Percentiles rank a stretch among this genome's conserved stretches.
Conservation (phyloP, 331 rosid genomes). For the Acacia concinna region DNA sequence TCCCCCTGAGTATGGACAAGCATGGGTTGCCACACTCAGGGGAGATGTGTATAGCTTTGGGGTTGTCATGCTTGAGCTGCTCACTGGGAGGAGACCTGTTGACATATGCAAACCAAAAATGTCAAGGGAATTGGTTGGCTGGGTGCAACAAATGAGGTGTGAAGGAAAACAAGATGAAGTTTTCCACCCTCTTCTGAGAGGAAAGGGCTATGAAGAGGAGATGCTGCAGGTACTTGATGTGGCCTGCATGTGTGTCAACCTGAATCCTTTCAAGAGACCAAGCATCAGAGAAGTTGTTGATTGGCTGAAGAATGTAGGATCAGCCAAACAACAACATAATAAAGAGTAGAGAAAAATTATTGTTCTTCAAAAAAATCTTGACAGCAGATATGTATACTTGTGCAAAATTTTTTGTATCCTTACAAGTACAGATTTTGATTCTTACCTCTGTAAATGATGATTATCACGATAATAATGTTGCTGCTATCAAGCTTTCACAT, state of each 20-base stretch:
- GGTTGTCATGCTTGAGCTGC: conserved; percentile 81
- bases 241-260: conserved; percentile 88
- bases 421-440: conserved; percentile 46
- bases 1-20: conserved; percentile 88
- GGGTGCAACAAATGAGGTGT: conserved; percentile 72
- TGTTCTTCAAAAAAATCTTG: conserved; percentile 31
- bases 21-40: conserved; percentile 91
- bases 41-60: conserved; percentile 91
- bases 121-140: conserved; percentile 67
- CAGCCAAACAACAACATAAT: conserved; percentile 45
- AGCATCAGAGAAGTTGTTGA: conserved; percentile 80
- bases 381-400: conserved; percentile 57
- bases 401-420: conserved; percentile 44
- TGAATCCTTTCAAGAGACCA: conserved; percentile 84
- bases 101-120: conserved; percentile 75
- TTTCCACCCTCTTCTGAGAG: conserved; percentile 65
- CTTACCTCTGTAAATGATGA: conserved; percentile 48
- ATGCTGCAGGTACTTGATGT: conserved; percentile 86
- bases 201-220: conserved; percentile 75
- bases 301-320: conserved; percentile 72
- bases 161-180: conserved; percentile 75
- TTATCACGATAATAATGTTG: conserved; percentile 30
- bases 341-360: conserved; percentile 38
- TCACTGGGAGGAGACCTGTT: conserved; percentile 76
- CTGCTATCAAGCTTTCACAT: conserved; percentile 39